Evolutionary conservation across 225 moss, liverwort and hornwort genomes (phyloP).

Genomic region (Marchantia polymorpha): DNA sequence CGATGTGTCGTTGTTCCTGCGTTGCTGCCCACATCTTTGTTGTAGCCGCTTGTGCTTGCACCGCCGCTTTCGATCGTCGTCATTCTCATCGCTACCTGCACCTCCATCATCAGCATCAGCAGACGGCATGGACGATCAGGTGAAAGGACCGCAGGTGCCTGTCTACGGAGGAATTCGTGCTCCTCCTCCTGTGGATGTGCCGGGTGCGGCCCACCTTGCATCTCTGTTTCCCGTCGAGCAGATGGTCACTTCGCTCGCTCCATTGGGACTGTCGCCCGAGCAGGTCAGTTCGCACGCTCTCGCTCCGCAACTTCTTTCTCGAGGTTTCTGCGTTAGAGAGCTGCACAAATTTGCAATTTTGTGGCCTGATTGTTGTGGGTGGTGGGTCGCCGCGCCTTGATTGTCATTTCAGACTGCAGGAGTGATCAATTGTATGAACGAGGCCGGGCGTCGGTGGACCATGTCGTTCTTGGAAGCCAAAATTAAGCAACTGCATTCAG

Average conservation of each 20-base stretch:
- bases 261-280: constrained; percentile 8
- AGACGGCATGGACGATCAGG: constrained; percentile 3
- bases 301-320: background rate
- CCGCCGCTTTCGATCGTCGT: too few species aligned
- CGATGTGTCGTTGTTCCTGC: too few species aligned
- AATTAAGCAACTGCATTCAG: background rate
- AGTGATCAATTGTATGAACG: constrained; percentile 7
- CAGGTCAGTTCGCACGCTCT: background rate
- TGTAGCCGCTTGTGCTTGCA: too few species aligned
- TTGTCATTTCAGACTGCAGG: background rate
- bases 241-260: background rate
- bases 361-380: background rate
- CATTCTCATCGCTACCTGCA: too few species aligned
- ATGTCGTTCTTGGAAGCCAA: background rate
- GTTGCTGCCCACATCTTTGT: too few species aligned
- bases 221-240: background rate
- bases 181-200: too few species aligned
- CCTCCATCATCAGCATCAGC: background rate
- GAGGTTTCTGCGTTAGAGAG: background rate
- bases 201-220: background rate
- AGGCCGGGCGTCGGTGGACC: background rate
- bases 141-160: background rate
- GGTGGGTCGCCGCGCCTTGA: too few species aligned
- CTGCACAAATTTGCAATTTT: background rate
- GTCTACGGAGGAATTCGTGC: background rate